Percentiles rank a stretch among this genome's conserved stretches.
phyloP scores from a whole-genome alignment of 2,329 filamentous ascomycete genomes.

The Xylariaceae sp. region DNA sequence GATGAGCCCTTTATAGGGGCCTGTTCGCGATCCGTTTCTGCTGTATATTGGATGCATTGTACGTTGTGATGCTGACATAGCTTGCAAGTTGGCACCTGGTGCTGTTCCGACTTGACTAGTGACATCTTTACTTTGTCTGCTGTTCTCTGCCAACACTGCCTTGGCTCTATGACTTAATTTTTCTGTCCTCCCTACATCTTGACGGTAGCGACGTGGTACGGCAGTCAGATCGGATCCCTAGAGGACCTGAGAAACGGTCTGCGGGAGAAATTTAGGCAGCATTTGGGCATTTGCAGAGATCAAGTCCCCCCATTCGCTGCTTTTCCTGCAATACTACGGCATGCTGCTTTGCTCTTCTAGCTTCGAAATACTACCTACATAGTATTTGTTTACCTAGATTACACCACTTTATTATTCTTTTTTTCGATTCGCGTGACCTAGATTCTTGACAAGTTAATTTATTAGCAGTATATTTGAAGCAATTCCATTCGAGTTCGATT shows the following conservation, averaged over 20 bases:
- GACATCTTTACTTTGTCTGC: slow-evolving; percentile 14
- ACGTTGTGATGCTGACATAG: slow-evolving; percentile 13
- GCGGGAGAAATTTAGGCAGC: slow-evolving; percentile 4
- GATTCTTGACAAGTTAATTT: slow-evolving; percentile 1
- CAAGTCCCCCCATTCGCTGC: not conserved
- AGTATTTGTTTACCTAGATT: slow-evolving; percentile 14
- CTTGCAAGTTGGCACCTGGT: slow-evolving; percentile 13
- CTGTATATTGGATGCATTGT: slow-evolving; percentile 20
- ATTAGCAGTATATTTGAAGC: not conserved
- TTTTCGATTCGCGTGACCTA: slow-evolving; percentile 9
- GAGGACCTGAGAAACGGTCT: slow-evolving; percentile 7
- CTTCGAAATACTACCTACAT: slow-evolving; percentile 13
- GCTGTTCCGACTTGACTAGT: slow-evolving; percentile 17
- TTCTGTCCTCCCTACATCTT: slow-evolving; percentile 6
- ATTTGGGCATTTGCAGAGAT: slow-evolving; percentile 3
- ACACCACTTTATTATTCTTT: not conserved
- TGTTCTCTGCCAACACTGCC: slow-evolving; percentile 7
- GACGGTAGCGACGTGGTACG: slow-evolving; percentile 4
- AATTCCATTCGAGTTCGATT: not conserved
- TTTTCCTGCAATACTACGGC: not conserved
- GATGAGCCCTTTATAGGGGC: not conserved
- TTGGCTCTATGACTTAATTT: slow-evolving; percentile 18
- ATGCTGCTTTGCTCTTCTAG: slow-evolving; percentile 1
- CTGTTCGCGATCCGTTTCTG: slow-evolving; percentile 6
- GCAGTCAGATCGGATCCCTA: slow-evolving; percentile 5